phyloP scores from a whole-genome alignment of 208 protist species.

The Crithidia brevicula region DNA sequence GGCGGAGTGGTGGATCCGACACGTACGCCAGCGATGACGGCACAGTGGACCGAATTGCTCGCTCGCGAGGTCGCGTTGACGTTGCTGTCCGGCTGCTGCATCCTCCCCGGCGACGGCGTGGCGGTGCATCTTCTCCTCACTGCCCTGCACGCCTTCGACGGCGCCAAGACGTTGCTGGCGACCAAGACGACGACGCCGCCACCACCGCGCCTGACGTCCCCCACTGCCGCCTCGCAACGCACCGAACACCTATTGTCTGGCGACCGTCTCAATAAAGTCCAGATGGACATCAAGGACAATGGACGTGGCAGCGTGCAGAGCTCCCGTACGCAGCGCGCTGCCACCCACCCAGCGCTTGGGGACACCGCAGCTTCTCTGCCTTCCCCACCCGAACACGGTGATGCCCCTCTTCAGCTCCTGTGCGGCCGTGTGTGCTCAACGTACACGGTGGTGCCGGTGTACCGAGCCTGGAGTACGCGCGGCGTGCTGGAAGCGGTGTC shows the following conservation, averaged over 20 bases:
- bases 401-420: slow-evolving; percentile 41
- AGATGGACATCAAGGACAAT: neutral
- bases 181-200: too few species aligned
- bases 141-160: neutral
- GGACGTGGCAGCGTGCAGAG: neutral
- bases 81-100: neutral
- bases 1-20: neutral
- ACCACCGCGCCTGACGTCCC: neutral
- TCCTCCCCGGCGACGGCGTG: slow-evolving; percentile 1
- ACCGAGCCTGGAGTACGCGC: slow-evolving; percentile 68
- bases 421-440: slow-evolving; percentile 52
- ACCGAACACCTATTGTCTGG: slow-evolving; percentile 2
- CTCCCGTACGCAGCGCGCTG: slow-evolving; percentile 5
- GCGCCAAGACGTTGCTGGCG: too few species aligned
- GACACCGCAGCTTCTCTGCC: slow-evolving; percentile 13
- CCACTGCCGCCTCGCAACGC: neutral
- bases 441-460: slow-evolving; percentile 70
- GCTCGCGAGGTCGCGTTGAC: neutral
- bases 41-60: slow-evolving; percentile 4
- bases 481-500: slow-evolving; percentile 64
- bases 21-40: slow-evolving; percentile 15
- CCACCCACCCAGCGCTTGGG: neutral
- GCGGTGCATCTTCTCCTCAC: neutral
- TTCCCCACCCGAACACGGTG: neutral
- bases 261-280: neutral